Evolutionary conservation across 2,329 filamentous ascomycete genomes (phyloP).

Genomic region (Fonsecaea nubica): DNA sequence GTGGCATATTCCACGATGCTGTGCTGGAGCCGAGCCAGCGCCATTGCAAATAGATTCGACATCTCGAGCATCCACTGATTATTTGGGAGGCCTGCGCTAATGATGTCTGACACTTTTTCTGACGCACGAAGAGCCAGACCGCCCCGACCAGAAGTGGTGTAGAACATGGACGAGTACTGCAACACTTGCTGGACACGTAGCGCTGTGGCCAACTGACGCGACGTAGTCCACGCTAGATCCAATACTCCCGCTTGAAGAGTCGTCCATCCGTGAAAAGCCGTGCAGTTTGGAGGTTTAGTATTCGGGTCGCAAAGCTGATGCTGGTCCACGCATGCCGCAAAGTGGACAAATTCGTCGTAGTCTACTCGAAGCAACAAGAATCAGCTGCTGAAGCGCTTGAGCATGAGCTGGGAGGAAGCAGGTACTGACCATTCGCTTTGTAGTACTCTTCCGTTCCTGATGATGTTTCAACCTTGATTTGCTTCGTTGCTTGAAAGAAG

Average conservation of each 20-base stretch:
- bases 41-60: slow-evolving; percentile 42
- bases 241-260: slow-evolving; percentile 13
- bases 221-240: not conserved
- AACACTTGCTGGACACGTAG: slow-evolving; percentile 20
- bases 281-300: slow-evolving; percentile 34
- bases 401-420: not conserved
- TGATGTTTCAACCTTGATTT: not conserved
- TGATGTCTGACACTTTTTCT: slow-evolving; percentile 23
- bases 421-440: not conserved
- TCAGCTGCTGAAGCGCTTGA: not conserved
- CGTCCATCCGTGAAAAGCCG: slow-evolving; percentile 35
- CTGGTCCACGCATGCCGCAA: slow-evolving; percentile 46
- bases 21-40: slow-evolving; percentile 44
- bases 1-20: slow-evolving; percentile 39
- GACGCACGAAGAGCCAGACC: slow-evolving; percentile 32
- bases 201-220: not conserved
- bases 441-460: not conserved
- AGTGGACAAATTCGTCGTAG: slow-evolving; percentile 38
- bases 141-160: slow-evolving; percentile 21
- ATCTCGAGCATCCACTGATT: slow-evolving; percentile 49
- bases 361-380: not conserved
- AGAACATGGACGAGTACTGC: slow-evolving; percentile 17
- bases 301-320: slow-evolving; percentile 43
- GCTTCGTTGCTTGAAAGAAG: not conserved
- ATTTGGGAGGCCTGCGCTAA: slow-evolving; percentile 39